phyloP scores from a whole-genome alignment of 192 early-diverging fungal genomes.

The Spinellus fusiger region DNA sequence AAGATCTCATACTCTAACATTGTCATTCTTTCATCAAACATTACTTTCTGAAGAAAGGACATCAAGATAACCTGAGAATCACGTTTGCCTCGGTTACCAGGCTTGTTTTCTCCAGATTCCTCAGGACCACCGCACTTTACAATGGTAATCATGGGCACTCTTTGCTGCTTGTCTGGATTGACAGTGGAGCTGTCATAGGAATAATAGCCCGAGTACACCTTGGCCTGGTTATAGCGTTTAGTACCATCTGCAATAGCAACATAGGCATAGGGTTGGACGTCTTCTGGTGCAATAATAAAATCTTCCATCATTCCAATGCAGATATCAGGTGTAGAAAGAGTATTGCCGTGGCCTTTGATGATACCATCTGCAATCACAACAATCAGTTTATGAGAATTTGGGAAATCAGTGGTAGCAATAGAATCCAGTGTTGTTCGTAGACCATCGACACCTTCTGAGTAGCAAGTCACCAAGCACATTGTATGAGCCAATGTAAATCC shows the following conservation, averaged over 20 bases:
- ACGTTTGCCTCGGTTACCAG: constrained; percentile 90
- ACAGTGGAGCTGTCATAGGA: constrained; percentile 61
- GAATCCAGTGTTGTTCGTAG: constrained; percentile 82
- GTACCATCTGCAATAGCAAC: constrained; percentile 90
- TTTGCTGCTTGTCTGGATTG: constrained; percentile 60
- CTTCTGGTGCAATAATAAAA: constrained; percentile 42
- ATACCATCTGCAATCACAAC: constrained; percentile 88
- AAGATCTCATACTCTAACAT: constrained; percentile 78
- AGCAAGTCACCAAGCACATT: constrained; percentile 81
- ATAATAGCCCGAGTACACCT: constrained; percentile 90
- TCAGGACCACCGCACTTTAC: constrained; percentile 50
- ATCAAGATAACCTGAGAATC: constrained; percentile 96
- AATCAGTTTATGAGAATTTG: constrained; percentile 79
- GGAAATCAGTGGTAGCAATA: constrained; percentile 75
- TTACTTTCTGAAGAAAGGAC: constrained; percentile 89
- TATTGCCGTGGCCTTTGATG: constrained; percentile 77
- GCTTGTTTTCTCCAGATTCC: constrained; percentile 56
- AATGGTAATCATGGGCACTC: constrained; percentile 68
- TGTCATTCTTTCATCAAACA: constrained; percentile 86
- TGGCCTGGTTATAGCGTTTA: constrained; percentile 90
- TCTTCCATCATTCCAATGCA: constrained; percentile 76
- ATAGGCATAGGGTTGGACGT: constrained; percentile 56
- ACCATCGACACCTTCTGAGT: constrained; percentile 82
- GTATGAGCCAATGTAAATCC: constrained; percentile 50
- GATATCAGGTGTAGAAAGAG: constrained; percentile 69